Conservation (phyloP, 2,329 filamentous ascomycete species). For the Apiospora saccharicola region DNA sequence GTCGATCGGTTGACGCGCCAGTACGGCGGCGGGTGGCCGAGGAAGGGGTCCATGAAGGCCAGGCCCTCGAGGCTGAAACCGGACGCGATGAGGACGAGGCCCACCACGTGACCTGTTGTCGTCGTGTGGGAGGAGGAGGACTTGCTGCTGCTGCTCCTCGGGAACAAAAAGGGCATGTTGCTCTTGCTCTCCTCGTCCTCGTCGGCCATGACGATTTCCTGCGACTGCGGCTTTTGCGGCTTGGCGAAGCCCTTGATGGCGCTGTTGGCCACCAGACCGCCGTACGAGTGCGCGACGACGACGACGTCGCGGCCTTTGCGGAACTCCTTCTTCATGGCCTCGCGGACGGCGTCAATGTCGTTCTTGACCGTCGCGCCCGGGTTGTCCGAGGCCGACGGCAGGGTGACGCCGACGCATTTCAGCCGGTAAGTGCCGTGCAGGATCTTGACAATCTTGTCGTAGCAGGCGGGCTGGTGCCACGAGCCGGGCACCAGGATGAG, state of each 20-base stretch:
- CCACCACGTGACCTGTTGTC: not conserved
- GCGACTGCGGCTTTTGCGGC: not conserved
- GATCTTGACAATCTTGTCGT: not conserved
- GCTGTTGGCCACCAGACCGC: slow-evolving; percentile 21
- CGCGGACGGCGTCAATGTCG: slow-evolving; percentile 49
- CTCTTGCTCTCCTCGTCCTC: not conserved
- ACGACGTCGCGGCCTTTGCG: slow-evolving; percentile 13
- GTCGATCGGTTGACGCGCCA: slow-evolving; percentile 37
- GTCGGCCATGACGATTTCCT: no score
- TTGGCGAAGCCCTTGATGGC: slow-evolving; percentile 8
- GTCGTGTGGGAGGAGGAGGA: not conserved
- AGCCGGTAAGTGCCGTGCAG: not conserved
- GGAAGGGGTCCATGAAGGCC: not conserved
- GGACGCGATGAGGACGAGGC: slow-evolving; percentile 4
- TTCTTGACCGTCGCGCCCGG: slow-evolving; percentile 48
- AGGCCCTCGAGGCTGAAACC: slow-evolving; percentile 14
- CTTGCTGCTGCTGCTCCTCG: slow-evolving; percentile 34
- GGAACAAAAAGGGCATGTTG: not conserved
- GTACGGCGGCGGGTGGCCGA: not conserved
- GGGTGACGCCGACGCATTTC: slow-evolving; percentile 36
- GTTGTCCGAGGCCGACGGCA: slow-evolving; percentile 48
- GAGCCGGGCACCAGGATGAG: slow-evolving; percentile 8
- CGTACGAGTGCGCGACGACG: slow-evolving; percentile 14
- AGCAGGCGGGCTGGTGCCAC: slow-evolving; percentile 12
- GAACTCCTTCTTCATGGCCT: slow-evolving; percentile 46